Percentiles rank a stretch among this genome's conserved stretches.
Conservation (phyloP, 805 yeast genomes). For the Myxozyma sirexii region DNA sequence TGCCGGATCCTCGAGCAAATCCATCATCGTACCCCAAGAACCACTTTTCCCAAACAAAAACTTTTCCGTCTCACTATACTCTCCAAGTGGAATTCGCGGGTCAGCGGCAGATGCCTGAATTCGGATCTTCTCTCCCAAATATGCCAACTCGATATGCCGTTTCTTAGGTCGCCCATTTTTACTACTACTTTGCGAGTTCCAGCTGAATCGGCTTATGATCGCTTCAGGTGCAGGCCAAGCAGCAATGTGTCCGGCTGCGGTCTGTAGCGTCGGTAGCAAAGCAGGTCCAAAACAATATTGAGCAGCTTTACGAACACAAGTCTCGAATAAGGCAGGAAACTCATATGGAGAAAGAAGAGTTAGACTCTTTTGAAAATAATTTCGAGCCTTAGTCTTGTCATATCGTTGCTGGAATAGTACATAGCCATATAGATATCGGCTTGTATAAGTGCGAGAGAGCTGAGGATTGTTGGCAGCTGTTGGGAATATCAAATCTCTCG, state of each 20-base stretch:
- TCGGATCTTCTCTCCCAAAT: conserved; percentile 26
- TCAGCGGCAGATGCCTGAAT: conserved; percentile 14
- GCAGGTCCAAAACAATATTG: conserved; percentile 6
- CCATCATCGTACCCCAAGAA: conserved; percentile 25
- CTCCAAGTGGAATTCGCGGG: conserved; percentile 23
- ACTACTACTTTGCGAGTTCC: not conserved
- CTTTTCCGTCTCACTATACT: conserved; percentile 3
- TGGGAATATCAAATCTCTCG: conserved; percentile 15
- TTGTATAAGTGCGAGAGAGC: conserved; percentile 9
- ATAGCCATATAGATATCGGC: conserved; percentile 23
- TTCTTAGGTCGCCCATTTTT: conserved; percentile 10
- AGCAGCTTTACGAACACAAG: conserved; percentile 22
- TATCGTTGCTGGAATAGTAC: conserved; percentile 26
- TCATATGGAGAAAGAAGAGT: conserved; percentile 25
- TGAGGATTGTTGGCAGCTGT: conserved; percentile 2
- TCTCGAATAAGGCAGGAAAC: conserved; percentile 28
- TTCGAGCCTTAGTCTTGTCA: conserved; percentile 21
- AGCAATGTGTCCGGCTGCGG: conserved; percentile 29
- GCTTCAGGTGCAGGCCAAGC: conserved; percentile 30
- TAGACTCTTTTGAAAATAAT: conserved; percentile 24
- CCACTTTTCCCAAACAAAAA: conserved; percentile 21
- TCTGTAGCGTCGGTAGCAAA: conserved; percentile 21
- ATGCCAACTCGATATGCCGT: conserved; percentile 24
- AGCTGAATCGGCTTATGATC: conserved; percentile 4
- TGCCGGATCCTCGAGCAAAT: conserved; percentile 7